Conservation (phyloP, 2,329 filamentous ascomycete species). For the Aureobasidium zeae region DNA sequence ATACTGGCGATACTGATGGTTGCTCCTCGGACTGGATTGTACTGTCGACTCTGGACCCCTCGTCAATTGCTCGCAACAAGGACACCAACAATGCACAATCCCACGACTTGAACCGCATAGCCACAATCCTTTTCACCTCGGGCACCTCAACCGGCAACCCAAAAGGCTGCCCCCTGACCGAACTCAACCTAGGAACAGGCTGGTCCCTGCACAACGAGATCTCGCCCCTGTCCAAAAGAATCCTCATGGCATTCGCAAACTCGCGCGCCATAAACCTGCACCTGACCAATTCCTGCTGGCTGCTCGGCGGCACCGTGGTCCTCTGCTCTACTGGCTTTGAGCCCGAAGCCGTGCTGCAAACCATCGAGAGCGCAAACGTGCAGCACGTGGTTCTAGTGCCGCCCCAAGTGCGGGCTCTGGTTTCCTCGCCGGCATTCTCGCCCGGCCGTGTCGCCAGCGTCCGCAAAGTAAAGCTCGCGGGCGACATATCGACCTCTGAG, state of each 20-base stretch:
- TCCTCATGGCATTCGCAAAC: constrained; percentile 1
- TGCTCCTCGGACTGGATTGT: background rate
- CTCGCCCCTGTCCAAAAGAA: background rate
- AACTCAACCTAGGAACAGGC: background rate
- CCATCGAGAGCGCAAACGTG: background rate
- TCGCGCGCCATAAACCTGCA: constrained; percentile 2
- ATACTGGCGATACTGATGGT: background rate
- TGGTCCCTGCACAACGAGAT: background rate
- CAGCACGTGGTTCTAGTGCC: background rate
- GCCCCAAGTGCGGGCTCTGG: background rate
- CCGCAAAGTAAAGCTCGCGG: background rate
- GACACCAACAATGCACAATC: background rate
- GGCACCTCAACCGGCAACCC: constrained; percentile 8
- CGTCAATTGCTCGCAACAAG: background rate
- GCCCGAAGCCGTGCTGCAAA: background rate
- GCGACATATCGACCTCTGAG: background rate
- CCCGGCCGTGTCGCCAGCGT: background rate
- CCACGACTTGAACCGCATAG: background rate
- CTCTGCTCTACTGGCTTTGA: background rate
- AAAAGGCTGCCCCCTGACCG: constrained; percentile 6
- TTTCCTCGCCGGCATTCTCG: background rate
- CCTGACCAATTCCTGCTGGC: background rate
- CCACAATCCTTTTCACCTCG: background rate
- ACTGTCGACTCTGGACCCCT: background rate
- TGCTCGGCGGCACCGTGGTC: background rate